phyloP scores from a whole-genome alignment of 805 yeast species.

The Metschnikowia peoriensis region DNA sequence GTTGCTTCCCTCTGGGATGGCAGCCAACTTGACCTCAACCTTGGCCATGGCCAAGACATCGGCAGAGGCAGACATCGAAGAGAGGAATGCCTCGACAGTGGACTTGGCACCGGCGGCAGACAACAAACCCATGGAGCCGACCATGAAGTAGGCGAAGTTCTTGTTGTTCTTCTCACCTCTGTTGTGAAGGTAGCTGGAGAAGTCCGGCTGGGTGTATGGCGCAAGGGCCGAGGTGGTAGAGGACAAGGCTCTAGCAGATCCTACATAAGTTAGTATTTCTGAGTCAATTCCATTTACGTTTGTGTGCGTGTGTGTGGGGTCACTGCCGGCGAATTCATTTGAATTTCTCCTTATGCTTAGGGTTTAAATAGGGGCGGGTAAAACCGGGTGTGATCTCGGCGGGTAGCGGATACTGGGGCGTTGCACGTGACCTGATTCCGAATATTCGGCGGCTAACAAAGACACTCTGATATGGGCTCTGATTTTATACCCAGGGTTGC shows the following conservation, averaged over 20 bases:
- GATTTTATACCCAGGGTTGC: too few species aligned
- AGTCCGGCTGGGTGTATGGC: slow-evolving; percentile 89
- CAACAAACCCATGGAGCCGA: slow-evolving; percentile 89
- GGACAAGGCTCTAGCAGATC: slow-evolving; percentile 49
- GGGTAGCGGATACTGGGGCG: too few species aligned
- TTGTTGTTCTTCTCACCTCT: slow-evolving; percentile 66
- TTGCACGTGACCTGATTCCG: too few species aligned
- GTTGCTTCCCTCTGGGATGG: slow-evolving; percentile 96
- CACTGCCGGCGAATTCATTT: too few species aligned
- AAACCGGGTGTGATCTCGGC: too few species aligned
- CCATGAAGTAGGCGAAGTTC: slow-evolving; percentile 93
- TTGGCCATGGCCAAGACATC: slow-evolving; percentile 99
- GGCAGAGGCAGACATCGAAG: slow-evolving; percentile 96
- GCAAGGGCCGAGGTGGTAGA: slow-evolving; percentile 57
- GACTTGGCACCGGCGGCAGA: slow-evolving; percentile 95
- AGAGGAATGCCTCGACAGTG: slow-evolving; percentile 88
- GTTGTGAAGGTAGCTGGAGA: slow-evolving; percentile 74
- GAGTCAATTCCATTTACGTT: too few species aligned
- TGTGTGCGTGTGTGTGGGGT: too few species aligned
- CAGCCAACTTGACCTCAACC: slow-evolving; percentile 92
- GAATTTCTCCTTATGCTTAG: too few species aligned
- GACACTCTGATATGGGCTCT: too few species aligned
- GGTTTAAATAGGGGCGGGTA: too few species aligned
- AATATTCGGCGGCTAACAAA: too few species aligned
- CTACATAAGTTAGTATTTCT: slow-evolving; percentile 26